phyloP scores from a whole-genome alignment of 768 basidiomycete species.

The Mrakia blollopis region DNA sequence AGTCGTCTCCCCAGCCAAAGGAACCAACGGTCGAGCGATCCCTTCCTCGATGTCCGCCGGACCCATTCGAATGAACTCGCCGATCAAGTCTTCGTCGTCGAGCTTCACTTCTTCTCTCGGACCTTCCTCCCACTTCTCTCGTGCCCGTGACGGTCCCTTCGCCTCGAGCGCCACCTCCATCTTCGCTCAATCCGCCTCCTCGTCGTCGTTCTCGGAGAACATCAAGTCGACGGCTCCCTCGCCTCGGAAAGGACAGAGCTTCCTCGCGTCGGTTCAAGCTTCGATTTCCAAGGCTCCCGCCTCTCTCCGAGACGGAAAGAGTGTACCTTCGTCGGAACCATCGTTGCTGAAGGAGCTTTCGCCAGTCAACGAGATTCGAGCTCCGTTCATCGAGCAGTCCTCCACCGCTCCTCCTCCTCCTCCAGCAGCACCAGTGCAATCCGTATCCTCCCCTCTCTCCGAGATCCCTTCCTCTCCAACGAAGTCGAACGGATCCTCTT shows the following conservation, averaged over 20 bases:
- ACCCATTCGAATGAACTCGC: conserved; percentile 1
- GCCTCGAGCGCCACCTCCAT: background rate
- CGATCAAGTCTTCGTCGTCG: background rate
- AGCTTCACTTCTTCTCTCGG: background rate
- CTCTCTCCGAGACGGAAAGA: conserved; percentile 1
- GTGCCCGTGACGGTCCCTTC: background rate
- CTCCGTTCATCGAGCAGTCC: background rate
- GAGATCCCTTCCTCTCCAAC: background rate
- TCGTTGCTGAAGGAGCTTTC: background rate
- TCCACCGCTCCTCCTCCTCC: background rate
- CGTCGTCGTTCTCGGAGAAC: conserved; percentile 8
- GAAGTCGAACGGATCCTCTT: background rate
- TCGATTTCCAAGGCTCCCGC: background rate
- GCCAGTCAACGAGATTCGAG: background rate
- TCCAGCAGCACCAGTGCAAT: background rate
- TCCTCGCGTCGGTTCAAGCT: background rate
- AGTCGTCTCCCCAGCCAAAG: conserved; percentile 5
- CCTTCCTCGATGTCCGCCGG: background rate
- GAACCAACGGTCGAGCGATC: background rate
- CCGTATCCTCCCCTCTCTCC: background rate
- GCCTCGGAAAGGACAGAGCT: background rate
- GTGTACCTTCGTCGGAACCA: background rate
- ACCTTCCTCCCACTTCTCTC: background rate
- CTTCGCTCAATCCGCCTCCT: background rate
- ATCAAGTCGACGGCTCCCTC: background rate